Evolutionary conservation across 2,329 filamentous ascomycete species (phyloP), one percentile per base, ranked within the genome.

Genomic region (Ascochyta lentis): DNA sequence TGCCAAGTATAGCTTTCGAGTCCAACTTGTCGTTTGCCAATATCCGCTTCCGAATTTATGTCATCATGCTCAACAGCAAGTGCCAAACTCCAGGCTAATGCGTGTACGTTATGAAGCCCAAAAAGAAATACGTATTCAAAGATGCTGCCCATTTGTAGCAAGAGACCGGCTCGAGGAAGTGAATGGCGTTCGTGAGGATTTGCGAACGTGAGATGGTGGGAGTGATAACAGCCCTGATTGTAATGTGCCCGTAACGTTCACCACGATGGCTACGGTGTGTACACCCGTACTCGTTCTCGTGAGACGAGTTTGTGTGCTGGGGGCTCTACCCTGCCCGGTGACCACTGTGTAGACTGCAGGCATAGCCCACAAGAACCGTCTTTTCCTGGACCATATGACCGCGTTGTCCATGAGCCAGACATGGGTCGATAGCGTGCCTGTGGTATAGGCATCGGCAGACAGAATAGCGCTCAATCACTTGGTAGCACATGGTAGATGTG

Each of bases 401-500:
- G 45, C 86, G 84, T 56, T 89, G 87, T 58, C 89, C 90, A 72
- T 92, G 91, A 33, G 86, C 82, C 44, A 86, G 81, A 73, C 92
- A 96, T 58, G 90, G 89, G 71, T 96, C 92, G 67, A 96, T 83
- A 43, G 90, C 87, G 75, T 96, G 93, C 70, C 89, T 84, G 81
- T 94, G 91, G 81, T 96, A 96, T 66, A 94, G 83, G 78, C 92
- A 96, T 61, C 87, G 85, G 83, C 92, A 96, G 52, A 89, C 90
- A 51, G 92, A 88, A 81, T 92, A 96, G 56, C 91, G 84, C 77
- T 96, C 92, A 67, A 94, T 81, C 59, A 96, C 79, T 78, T 93
- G 90, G 71, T 91, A 93, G 72, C 92, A 96, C 92, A 96, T 96
- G 59, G 52, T 65, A 62, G 34, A 15, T 40, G 40, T 31, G 5